Evolutionary conservation across 192 early-diverging fungal species (phyloP), one percentile per base, ranked within the genome.

Genomic region (Entomortierella parvispora): DNA sequence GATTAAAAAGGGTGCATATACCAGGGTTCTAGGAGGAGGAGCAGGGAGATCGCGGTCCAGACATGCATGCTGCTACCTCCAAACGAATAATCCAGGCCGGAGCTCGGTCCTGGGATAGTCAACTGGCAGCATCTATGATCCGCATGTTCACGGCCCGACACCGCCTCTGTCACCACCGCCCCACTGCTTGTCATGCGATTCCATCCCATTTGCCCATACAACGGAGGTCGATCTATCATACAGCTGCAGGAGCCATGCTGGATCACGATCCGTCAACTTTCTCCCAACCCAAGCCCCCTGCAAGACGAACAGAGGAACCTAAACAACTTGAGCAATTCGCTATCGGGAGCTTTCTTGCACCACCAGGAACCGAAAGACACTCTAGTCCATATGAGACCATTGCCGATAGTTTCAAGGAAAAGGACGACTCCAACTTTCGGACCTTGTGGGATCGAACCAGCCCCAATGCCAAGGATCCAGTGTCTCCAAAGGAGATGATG

Each of bases 371-470:
- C 18, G 65, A 68, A 5, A 57, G 29, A 31, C 74, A 68, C 11
- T 18, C 29, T 48, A 77, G 62, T 49, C 65, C 74, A n/a, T 55
- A 68, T 23, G 65, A 77, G 48, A 77, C 74, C 22, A 68, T 77
- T 25, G 74, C 74, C 28, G 74, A 77, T 28, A 77, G 66, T 34
- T 34, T 77, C 14, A 75, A 59, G 23, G 34, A 15, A 15, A 18
- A 15, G 34, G 32, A 48, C 20, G 28, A 20, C 10, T 20, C 1
- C 26, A 33, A 23, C 47, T 49, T 15, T 14, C 26, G 29, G 18
- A n/a, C 40, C 46, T 11, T 2, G 22, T 43, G 17, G 29, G 22
- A 12, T 42, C 29, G 10, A 28, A 46, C 11, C 8, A 5, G 0
- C 18, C 34, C 17, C 26, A 31, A 23, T 50, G 40, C 22, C n/a